phyloP scores from a whole-genome alignment of 768 basidiomycete species.

The Polyporus arcularius region DNA sequence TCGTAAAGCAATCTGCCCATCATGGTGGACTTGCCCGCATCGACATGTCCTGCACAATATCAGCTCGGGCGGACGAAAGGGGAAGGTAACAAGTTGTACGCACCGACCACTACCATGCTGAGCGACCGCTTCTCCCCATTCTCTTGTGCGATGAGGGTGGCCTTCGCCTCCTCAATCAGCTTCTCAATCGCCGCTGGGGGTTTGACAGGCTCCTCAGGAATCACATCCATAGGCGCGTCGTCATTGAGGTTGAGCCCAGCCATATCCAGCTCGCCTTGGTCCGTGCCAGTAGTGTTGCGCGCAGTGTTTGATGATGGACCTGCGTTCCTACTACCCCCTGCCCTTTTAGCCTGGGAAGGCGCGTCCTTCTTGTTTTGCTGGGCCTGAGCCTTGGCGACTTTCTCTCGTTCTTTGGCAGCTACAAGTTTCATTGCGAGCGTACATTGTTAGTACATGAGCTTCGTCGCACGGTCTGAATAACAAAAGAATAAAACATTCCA shows the following conservation, averaged over 20 bases:
- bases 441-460: conserved; percentile 36
- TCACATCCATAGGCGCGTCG: conserved; percentile 31
- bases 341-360: neutral
- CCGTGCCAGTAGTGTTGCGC: conserved; percentile 32
- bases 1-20: conserved; percentile 96
- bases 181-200: conserved; percentile 75
- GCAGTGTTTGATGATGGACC: conserved; percentile 37
- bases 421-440: conserved; percentile 31
- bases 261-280: conserved; percentile 70
- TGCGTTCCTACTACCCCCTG: too few relatives aligned
- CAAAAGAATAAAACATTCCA: conserved; percentile 32
- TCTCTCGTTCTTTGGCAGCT: conserved; percentile 84
- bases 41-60: conserved; percentile 81
- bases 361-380: conserved; percentile 34
- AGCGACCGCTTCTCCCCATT: conserved; percentile 65
- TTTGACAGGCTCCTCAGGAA: conserved; percentile 52
- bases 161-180: conserved; percentile 77
- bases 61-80: neutral
- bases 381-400: conserved; percentile 60
- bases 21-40: conserved; percentile 97
- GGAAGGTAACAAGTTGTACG: neutral
- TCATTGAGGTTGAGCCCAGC: conserved; percentile 70
- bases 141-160: conserved; percentile 46
- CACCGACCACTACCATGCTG: conserved; percentile 92
- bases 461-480: conserved; percentile 34